Evolutionary conservation across 2,329 filamentous ascomycete genomes (phyloP).

Genomic region (Hymenoscyphus fructigenus): DNA sequence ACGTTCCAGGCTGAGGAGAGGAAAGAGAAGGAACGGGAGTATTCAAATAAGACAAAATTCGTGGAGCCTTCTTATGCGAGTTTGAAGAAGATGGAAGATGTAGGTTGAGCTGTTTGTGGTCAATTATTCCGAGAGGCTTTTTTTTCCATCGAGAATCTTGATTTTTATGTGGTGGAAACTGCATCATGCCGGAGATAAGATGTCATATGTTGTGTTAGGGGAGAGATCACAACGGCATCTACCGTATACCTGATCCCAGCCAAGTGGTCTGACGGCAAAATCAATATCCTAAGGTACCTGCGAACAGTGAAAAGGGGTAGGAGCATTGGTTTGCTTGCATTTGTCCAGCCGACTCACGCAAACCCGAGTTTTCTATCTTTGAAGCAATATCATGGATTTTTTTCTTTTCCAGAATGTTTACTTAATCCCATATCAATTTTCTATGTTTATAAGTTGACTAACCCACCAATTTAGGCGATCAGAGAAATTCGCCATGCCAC

Average conservation of each 20-base stretch:
- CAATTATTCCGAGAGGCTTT: no score
- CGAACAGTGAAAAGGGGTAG: not conserved
- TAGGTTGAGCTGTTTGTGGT: slow-evolving; percentile 30
- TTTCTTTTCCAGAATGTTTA: not conserved
- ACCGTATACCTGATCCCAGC: not conserved
- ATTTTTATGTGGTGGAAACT: not conserved
- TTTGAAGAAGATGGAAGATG: slow-evolving; percentile 51
- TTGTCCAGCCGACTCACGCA: not conserved
- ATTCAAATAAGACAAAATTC: slow-evolving; percentile 33
- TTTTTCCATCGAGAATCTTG: not conserved
- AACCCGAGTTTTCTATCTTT: not conserved
- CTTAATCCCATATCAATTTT: not conserved
- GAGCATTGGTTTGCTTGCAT: not conserved
- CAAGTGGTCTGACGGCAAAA: not conserved
- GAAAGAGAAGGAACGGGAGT: slow-evolving; percentile 26
- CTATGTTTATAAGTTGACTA: not conserved
- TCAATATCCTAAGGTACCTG: not conserved
- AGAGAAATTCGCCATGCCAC: slow-evolving; percentile 52
- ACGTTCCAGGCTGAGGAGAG: slow-evolving; percentile 17
- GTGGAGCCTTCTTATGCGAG: slow-evolving; percentile 45
- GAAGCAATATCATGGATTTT: not conserved
- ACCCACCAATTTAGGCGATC: slow-evolving; percentile 47
- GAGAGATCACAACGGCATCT: not conserved
- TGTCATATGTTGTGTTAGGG: not conserved
- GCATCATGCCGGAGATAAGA: not conserved